phyloP scores from a whole-genome alignment of 2,329 filamentous ascomycete genomes.

The Colletotrichum tofieldiae region DNA sequence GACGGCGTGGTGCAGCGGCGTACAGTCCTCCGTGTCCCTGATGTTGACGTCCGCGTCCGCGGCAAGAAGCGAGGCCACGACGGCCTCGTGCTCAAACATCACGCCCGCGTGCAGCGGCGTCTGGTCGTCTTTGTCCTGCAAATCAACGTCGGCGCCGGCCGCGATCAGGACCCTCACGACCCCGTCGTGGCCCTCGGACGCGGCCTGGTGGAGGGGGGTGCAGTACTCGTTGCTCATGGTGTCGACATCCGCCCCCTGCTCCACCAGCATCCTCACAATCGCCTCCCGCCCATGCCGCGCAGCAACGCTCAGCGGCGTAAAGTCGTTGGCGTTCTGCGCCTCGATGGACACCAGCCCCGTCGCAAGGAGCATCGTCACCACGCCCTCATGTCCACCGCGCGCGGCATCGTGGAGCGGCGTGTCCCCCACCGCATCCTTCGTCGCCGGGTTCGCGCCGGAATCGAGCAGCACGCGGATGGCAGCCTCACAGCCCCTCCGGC shows the following conservation, averaged over 20 bases:
- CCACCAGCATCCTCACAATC: slow-evolving; percentile 43
- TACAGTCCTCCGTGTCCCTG: slow-evolving; percentile 43
- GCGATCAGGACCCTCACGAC: slow-evolving; percentile 40
- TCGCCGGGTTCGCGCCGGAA: slow-evolving; percentile 42
- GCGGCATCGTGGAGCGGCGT: slow-evolving; percentile 44
- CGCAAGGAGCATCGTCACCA: slow-evolving; percentile 40
- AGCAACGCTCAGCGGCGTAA: slow-evolving; percentile 43
- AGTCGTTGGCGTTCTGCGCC: slow-evolving; percentile 41
- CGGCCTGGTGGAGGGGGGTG: slow-evolving; percentile 44
- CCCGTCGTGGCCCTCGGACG: slow-evolving; percentile 43
- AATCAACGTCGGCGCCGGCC: slow-evolving; percentile 44
- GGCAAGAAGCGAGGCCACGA: slow-evolving; percentile 37
- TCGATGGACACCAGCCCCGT: slow-evolving; percentile 43
- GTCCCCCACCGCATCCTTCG: slow-evolving; percentile 42
- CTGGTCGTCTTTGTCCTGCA: slow-evolving; percentile 43
- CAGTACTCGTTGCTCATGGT: slow-evolving; percentile 42
- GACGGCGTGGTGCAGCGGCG: slow-evolving; percentile 44
- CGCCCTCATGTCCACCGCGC: slow-evolving; percentile 36
- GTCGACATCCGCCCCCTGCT: slow-evolving; percentile 44
- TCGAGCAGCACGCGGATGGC: slow-evolving; percentile 32
- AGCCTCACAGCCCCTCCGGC: slow-evolving; percentile 20
- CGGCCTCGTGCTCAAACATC: slow-evolving; percentile 44
- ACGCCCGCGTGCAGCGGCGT: slow-evolving; percentile 44
- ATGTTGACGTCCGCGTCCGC: slow-evolving; percentile 41
- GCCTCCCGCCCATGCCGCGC: slow-evolving; percentile 42